phyloP scores from a whole-genome alignment of 176 grass and related monocot genomes.

The Aegilops tauschii region DNA sequence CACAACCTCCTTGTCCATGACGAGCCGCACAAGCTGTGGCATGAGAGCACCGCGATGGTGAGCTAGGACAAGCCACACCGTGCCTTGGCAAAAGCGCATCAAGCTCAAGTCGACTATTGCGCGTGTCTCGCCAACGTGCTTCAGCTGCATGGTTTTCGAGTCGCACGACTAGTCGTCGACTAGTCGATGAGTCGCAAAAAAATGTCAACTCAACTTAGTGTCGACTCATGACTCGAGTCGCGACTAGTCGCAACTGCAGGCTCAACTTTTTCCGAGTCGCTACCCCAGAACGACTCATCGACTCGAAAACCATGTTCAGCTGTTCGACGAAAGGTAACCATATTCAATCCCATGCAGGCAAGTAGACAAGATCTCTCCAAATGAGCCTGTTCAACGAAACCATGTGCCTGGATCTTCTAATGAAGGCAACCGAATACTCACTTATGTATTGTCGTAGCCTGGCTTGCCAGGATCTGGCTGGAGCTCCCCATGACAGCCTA shows the following conservation, averaged over 20 bases:
- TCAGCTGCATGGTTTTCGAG: not conserved
- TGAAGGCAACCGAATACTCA: not conserved
- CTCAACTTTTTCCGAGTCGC: no score
- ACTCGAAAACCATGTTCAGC: not conserved
- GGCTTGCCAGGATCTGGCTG: not conserved
- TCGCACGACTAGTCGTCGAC: no score
- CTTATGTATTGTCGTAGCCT: not conserved
- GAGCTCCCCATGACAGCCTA: not conserved
- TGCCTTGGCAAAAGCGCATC: not conserved
- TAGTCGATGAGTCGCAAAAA: no score
- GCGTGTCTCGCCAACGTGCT: not conserved
- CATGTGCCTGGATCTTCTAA: not conserved
- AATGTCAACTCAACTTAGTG: no score
- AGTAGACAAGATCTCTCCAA: not conserved
- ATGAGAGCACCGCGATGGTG: not conserved
- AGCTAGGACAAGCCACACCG: not conserved
- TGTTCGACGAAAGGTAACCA: not conserved
- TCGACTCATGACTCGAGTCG: no score
- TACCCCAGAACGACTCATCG: no score
- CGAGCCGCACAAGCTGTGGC: not conserved
- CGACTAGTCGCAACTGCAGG: no score
- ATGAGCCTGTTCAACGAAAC: not conserved
- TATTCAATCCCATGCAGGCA: not conserved
- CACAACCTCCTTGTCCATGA: not conserved
- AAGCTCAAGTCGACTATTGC: not conserved